phyloP scores from a whole-genome alignment of 306 rosid species.

The Ormosia semicastrata region DNA sequence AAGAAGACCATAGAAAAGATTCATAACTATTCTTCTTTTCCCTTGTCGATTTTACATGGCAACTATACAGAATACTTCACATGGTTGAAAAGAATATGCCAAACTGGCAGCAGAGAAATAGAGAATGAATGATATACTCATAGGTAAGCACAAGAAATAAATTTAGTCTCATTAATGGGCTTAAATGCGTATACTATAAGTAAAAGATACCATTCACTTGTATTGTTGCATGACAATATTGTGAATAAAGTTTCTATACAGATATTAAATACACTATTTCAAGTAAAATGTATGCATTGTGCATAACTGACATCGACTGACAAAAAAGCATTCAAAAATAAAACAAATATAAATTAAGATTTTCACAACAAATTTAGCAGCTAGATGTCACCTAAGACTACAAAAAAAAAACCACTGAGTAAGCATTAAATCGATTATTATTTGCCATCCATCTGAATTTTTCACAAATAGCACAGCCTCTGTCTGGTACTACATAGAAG shows the following conservation, averaged over 20 bases:
- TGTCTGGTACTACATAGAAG: slow-evolving; percentile 1
- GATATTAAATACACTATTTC: slow-evolving; percentile 15
- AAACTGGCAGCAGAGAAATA: neutral
- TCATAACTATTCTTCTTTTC: neutral
- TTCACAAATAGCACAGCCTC: neutral
- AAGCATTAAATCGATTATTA: neutral
- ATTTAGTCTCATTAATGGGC: neutral
- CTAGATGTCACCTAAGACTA: neutral
- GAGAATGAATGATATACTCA: neutral
- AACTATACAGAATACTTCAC: neutral
- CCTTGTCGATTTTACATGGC: neutral
- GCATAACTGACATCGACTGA: neutral
- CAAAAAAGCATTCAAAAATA: neutral
- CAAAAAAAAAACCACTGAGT: neutral
- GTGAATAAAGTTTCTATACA: neutral
- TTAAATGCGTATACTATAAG: neutral
- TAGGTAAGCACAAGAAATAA: neutral
- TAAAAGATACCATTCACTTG: neutral
- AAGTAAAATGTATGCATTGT: neutral
- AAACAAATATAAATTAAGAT: neutral
- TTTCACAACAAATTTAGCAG: neutral
- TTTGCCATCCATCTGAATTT: slow-evolving; percentile 3
- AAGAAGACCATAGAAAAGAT: slow-evolving; percentile 17
- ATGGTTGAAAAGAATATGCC: neutral
- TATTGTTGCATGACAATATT: neutral